Percentiles rank a stretch among this genome's conserved stretches.
phyloP scores from a whole-genome alignment of 192 early-diverging fungal genomes.

The Irineochytrium annulatum region DNA sequence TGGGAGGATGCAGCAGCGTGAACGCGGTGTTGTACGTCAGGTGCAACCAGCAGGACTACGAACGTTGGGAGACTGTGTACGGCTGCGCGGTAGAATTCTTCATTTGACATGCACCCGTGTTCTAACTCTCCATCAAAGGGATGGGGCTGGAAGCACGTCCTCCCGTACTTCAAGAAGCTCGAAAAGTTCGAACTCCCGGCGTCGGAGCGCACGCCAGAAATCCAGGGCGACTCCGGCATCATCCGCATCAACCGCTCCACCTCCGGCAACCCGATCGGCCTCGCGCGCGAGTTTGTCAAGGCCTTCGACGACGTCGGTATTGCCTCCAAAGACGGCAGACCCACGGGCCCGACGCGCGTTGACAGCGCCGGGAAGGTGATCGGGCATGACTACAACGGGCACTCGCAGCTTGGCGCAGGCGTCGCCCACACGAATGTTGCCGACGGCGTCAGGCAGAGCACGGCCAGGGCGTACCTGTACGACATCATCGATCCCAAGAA shows the following conservation, averaged over 20 bases:
- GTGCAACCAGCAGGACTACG: constrained; percentile 12
- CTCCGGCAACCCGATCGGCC: constrained; percentile 1
- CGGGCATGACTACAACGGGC: constrained; percentile 7
- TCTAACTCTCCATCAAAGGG: too few relatives aligned
- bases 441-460: background rate
- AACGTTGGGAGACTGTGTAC: constrained; percentile 4
- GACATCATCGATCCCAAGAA: constrained; percentile 2
- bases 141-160: constrained; percentile 8
- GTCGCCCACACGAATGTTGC: background rate
- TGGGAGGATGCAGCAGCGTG: constrained; percentile 2
- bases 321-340: constrained; percentile 5
- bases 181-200: background rate
- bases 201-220: background rate
- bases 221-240: background rate
- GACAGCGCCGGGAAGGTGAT: too few relatives aligned
- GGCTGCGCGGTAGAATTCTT: too few relatives aligned
- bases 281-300: constrained; percentile 1
- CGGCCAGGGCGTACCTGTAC: constrained; percentile 4
- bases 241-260: background rate
- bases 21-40: constrained; percentile 16
- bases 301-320: background rate
- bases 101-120: too few relatives aligned
- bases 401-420: background rate
- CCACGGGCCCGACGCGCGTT: too few relatives aligned
- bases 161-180: constrained; percentile 16